Evolutionary conservation across 2,329 filamentous ascomycete genomes (phyloP).

Genomic region (Trichoderma brevicompactum): DNA sequence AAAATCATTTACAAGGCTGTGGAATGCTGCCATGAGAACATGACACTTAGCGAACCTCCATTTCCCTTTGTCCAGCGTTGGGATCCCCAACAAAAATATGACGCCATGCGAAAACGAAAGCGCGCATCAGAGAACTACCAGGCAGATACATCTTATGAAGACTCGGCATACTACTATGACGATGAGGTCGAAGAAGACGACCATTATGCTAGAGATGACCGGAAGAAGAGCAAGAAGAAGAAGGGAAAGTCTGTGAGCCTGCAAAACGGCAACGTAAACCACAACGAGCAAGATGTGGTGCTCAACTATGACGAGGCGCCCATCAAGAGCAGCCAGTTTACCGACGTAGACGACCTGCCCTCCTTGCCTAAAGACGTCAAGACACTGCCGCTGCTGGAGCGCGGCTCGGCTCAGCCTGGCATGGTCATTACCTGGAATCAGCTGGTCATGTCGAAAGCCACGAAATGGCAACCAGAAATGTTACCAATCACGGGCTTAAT

Average conservation of each 20-base stretch:
- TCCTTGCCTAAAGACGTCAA: conserved; percentile 61
- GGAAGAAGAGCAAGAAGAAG: conserved; percentile 46
- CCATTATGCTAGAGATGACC: conserved; percentile 7
- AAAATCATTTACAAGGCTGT: conserved; percentile 78
- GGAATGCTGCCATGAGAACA: conserved; percentile 76
- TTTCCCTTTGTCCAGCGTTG: conserved; percentile 91
- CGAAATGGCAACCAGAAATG: conserved; percentile 69
- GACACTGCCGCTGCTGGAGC: conserved; percentile 55
- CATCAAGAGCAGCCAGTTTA: conserved; percentile 50
- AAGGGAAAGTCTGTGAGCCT: conserved; percentile 41
- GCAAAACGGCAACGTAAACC: conserved; percentile 27
- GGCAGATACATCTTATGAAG: conserved; percentile 39
- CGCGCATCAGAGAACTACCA: conserved; percentile 45
- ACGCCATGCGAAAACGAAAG: conserved; percentile 55
- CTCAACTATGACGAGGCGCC: conserved; percentile 49
- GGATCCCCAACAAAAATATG: conserved; percentile 71
- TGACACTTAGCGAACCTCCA: conserved; percentile 74
- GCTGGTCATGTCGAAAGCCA: conserved; percentile 62
- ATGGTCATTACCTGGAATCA: conserved; percentile 73
- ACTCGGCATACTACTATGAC: conserved; percentile 39
- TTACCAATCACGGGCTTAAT: conserved; percentile 69
- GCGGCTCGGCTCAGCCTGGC: conserved; percentile 56
- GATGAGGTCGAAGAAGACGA: conserved; percentile 44
- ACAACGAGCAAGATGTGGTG: conserved; percentile 38
- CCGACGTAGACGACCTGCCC: conserved; percentile 64